phyloP scores from a whole-genome alignment of 192 early-diverging fungal genomes.

The Coemansia sp. region DNA sequence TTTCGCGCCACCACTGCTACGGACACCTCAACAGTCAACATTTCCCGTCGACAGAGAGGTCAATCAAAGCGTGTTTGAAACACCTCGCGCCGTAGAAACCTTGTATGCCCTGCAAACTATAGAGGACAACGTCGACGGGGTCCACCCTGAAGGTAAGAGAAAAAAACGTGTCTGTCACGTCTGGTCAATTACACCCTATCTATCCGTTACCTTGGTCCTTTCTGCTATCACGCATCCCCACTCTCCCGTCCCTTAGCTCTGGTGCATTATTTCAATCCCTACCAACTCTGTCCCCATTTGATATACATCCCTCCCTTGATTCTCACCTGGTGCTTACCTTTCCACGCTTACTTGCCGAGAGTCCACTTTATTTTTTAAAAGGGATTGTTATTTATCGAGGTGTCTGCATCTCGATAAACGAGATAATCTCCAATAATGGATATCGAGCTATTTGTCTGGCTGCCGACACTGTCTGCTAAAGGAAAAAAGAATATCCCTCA shows the following conservation, averaged over 20 bases:
- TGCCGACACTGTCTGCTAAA: not conserved
- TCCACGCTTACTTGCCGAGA: not conserved
- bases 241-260: not conserved
- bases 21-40: not conserved
- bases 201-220: not conserved
- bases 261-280: not conserved
- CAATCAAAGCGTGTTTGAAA: not conserved
- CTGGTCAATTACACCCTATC: not conserved
- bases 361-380: not conserved
- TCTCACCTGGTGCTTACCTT: not conserved
- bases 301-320: not conserved
- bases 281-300: not conserved
- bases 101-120: not conserved
- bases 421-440: not conserved
- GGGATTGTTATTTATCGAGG: not conserved
- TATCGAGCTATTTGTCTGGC: not conserved
- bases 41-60: not conserved
- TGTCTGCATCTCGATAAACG: not conserved
- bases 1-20: not conserved
- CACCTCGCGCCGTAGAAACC: not conserved
- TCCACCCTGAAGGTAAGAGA: slow-evolving; percentile 2
- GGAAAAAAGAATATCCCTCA: not conserved
- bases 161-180: not conserved
- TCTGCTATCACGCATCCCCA: not conserved
- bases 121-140: not conserved